Evolutionary conservation across 805 yeast genomes (phyloP), one percentile per base, ranked within the genome.

Genomic region (Yarrowia porcina): DNA sequence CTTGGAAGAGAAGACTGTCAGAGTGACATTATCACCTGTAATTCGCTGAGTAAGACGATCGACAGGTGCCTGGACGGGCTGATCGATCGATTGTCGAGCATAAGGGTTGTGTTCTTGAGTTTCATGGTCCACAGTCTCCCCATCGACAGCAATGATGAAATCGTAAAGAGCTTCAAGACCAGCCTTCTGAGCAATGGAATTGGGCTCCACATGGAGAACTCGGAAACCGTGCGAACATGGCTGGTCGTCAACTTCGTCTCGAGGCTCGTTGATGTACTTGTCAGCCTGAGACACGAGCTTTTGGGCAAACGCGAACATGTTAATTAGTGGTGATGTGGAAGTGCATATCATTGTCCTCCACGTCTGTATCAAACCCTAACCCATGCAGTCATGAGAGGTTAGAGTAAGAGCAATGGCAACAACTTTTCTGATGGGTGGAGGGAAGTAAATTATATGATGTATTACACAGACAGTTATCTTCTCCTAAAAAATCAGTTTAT

Each of bases 91-190:
- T 25, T 52, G 42, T 20, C 61, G 17, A 6, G 61, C 49, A 17
- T 56, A 56, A 9, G 61, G 61, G 30, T 56, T 56, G 61, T 39
- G 28, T 23, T 45, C 54, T 35, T 59, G 63, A 2, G 63, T 44
- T 25, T 59, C 63, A 9, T 44, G 54, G 20, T 44, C 52, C 20
- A 39, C 42, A n/a, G 47, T 56, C 30, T 45, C 32, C 47, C 89
- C 90, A 68, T 93, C 89, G 63, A 91, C 77, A 1, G 88, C 87
- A n/a, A 90, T 80, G 35, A 93, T 83, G 71, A 81, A 93, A 72
- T 93, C 99, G 70, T 93, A 94, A 83, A 90, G 88, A 10, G 94
- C 80, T 73, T 91, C 96, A 28, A 94, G 72, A 2, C 88, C 89
- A 23, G 79, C 76, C 28, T 75, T 77, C 8, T 74, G 73, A 15